Evolutionary conservation across 805 yeast genomes (phyloP).

Genomic region (Cephaloascus fragrans): DNA sequence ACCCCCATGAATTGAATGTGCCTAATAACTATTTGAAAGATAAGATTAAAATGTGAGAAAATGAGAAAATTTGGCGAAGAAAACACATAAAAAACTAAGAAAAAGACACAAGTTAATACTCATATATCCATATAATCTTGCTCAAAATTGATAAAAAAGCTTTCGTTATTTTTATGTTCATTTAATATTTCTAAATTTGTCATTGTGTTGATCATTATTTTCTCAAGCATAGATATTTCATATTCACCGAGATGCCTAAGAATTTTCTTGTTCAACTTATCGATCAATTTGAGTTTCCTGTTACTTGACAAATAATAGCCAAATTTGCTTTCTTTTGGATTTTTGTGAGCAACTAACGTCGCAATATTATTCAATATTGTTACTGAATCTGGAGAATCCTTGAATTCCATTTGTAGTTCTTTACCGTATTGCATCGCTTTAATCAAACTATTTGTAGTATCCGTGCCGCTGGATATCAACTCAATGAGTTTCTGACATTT

Average conservation of each 20-base stretch:
- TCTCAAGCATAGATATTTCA: slow-evolving; percentile 31
- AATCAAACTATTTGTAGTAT: slow-evolving; percentile 4
- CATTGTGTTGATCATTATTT: slow-evolving; percentile 29
- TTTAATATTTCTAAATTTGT: slow-evolving; percentile 21
- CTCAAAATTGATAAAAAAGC: slow-evolving; percentile 30
- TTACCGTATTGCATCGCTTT: slow-evolving; percentile 31
- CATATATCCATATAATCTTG: slow-evolving; percentile 31
- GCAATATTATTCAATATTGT: slow-evolving; percentile 35
- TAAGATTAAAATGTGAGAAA: too few relatives aligned
- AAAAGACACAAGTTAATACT: neutral
- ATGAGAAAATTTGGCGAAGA: too few relatives aligned
- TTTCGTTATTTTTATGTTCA: slow-evolving; percentile 17
- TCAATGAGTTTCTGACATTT: slow-evolving; percentile 32
- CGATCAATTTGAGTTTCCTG: slow-evolving; percentile 27
- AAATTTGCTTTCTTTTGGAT: slow-evolving; percentile 29
- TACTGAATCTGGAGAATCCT: slow-evolving; percentile 18
- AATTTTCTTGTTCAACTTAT: slow-evolving; percentile 31
- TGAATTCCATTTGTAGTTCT: slow-evolving; percentile 19
- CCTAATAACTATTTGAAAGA: neutral
- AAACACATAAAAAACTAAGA: neutral
- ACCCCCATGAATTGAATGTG: neutral
- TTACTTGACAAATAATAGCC: slow-evolving; percentile 23
- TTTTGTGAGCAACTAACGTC: slow-evolving; percentile 40
- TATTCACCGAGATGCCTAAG: slow-evolving; percentile 32
- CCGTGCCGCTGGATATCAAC: slow-evolving; percentile 17